Evolutionary conservation across 176 grass and related monocot genomes (phyloP), one percentile per base, ranked within the genome.

Genomic region (Carex cristatella): DNA sequence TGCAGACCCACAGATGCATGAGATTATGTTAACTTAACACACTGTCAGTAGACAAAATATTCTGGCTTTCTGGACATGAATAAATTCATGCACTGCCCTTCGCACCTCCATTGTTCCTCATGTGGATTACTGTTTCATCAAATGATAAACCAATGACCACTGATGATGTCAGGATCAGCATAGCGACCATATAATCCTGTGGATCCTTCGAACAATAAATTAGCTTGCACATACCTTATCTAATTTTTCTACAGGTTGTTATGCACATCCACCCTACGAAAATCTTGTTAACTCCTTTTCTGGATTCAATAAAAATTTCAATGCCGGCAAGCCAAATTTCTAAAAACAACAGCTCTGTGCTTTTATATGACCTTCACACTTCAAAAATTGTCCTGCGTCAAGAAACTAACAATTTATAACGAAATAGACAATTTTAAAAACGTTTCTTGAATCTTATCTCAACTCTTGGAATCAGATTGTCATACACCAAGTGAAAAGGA

Each of bases 391-490:
- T 28, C 4, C 16, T 13, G 13, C 2, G 1, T 40, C 15, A 11
- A 38, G 38, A 81, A 59, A 81, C 7, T 44, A 62, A 42, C 7
- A 60, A 28, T 13, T 14, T 12, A 38, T 38, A 60, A 62, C 13
- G 9, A 14, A 61, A 81, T 62, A 42, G 16, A 19, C 15, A 59
- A 61, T 61, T 37, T 81, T 44, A 42, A 10, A 81, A 64, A 15
- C 12, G 5, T 7, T 46, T 7, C 7, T 81, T 11, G 18, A 81
- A 62, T 64, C 58, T 81, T 81, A 7, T 19, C 59, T 65, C 18
- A 37, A 84, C 13, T 57, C 69, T 93, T 84, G 86, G 90, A 67
- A 97, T 73, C 0, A 23, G n/a, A 12, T 73, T 73, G 18, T 31
- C 19, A 55, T 77, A 15, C 27, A 54, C 56, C 23, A 38, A 77